phyloP scores from a whole-genome alignment of 306 rosid species.

The Ochetophila trinervis region DNA sequence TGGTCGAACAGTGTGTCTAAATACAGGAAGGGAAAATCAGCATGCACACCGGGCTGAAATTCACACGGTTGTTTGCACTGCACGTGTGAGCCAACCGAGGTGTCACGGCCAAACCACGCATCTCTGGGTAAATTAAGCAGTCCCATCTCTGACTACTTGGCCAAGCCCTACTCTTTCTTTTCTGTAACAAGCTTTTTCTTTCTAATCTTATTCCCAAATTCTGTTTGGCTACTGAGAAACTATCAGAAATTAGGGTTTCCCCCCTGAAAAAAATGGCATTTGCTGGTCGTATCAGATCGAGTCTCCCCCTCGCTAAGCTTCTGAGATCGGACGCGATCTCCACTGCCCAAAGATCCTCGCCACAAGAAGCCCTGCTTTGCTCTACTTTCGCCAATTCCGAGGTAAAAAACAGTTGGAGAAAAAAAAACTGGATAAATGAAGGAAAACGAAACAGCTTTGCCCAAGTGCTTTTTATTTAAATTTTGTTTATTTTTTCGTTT shows the following conservation, averaged over 20 bases:
- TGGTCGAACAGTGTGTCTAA: no score
- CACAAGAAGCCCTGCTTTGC: slow-evolving; percentile 37
- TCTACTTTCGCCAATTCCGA: slow-evolving; percentile 33
- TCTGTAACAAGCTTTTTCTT: background rate
- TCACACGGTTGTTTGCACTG: no score
- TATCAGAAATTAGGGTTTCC: slow-evolving; percentile 46
- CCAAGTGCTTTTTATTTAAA: no score
- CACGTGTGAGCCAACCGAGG: no score
- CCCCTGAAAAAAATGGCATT: slow-evolving; percentile 47
- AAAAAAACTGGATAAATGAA: background rate
- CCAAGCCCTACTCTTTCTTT: background rate
- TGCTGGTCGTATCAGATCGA: slow-evolving; percentile 58
- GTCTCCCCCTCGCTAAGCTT: slow-evolving; percentile 45
- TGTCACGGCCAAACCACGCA: no score
- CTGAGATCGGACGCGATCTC: slow-evolving; percentile 34
- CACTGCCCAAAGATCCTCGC: slow-evolving; percentile 36
- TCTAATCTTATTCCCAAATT: background rate
- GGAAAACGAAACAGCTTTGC: background rate
- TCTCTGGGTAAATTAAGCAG: no score
- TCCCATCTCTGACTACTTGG: no score
- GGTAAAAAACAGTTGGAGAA: slow-evolving; percentile 24
- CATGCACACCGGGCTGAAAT: no score
- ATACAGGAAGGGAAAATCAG: no score
- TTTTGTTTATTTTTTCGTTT: background rate
- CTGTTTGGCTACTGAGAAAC: slow-evolving; percentile 1